Base-by-base conservation (phyloP, 208 protist genomes). In the Acanthamoeba castellanii region DNA sequence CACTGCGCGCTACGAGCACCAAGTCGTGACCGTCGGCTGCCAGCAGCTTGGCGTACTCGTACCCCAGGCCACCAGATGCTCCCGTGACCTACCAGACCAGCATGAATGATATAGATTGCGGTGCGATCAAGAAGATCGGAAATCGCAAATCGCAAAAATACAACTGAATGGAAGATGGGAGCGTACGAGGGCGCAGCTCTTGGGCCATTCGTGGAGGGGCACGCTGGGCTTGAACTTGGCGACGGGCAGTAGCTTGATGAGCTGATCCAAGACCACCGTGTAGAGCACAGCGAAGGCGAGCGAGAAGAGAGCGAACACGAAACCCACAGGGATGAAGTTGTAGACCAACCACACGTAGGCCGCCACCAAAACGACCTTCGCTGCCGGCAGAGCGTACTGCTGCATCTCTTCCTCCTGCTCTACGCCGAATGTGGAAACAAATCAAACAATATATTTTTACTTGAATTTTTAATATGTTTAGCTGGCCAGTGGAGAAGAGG, bases 41-140 rank as follows among this genome's bases (percentile, higher is more conserved):
- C 20, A 92, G 85, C 85, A 92, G 85, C 59, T 92, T 92, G n/a
- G 85, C 85, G 32, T 76, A 92, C 59, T 92, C 85, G 14, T 52
- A 74, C 6, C 85, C 85, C 59, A 92, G 85, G 16, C 85, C 85
- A 0, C 64, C 20, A 55, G 85, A 92, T 3, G 85, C 85, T 9
- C 85, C 85, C 6, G 85, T 92, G 27, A 87, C 78, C 78, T 87
- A 1, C 34, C 55, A 85, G 30, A 30, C 22, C 3, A 14, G 9
- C n/a, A n/a, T n/a, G n/a, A n/a, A n/a, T n/a, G n/a, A n/a, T n/a
- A n/a, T n/a, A 32, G 8, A 85, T 57, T 85, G 37, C 61, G 47
- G 7, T 59, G 27, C 11, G n/a, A 30, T 32, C 4, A 78, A 16
- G 37, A 78, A 9, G 11, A 78, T 78, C 5, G 16, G 30, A 7